These are phyloP conservation scores for Epichloe festucae DNA, from an alignment of 2,329 filamentous ascomycete species.

Conservation along the genomic window DNA sequence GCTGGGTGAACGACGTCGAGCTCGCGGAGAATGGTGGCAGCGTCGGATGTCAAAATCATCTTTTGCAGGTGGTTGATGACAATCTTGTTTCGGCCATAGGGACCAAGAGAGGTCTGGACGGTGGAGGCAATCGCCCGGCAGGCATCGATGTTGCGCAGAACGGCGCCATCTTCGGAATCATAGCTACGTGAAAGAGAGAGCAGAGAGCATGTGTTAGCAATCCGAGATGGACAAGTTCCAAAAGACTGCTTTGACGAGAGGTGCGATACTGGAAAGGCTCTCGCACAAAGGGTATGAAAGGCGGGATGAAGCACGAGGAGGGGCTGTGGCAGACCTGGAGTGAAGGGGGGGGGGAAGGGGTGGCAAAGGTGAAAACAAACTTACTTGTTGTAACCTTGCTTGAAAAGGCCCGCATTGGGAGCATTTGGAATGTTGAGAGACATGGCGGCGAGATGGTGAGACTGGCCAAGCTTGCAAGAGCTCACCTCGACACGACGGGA, in stretches of 20 bases:
- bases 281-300: not conserved
- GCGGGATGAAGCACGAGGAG: conserved; percentile 1
- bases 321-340: conserved; percentile 6
- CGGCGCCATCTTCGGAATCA: conserved; percentile 96
- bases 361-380: conserved; percentile 17
- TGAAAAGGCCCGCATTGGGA: conserved; percentile 88
- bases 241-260: too few relatives aligned
- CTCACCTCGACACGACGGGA: conserved; percentile 4
- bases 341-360: not conserved
- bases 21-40: conserved; percentile 92
- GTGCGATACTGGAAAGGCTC: too few relatives aligned
- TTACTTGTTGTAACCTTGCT: conserved; percentile 91
- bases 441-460: conserved; percentile 40
- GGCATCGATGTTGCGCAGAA: conserved; percentile 96
- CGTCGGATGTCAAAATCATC: conserved; percentile 98
- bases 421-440: conserved; percentile 93
- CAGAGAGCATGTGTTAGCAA: conserved; percentile 1
- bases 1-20: conserved; percentile 97
- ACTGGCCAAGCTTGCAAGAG: conserved; percentile 9
- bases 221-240: not conserved
- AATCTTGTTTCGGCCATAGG: conserved; percentile 97
- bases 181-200: conserved; percentile 52
- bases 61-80: conserved; percentile 99
- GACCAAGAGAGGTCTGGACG: conserved; percentile 91
- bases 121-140: conserved; percentile 92